Evolutionary conservation across 139 green algal genomes (phyloP).

Genomic region (Tetraselmis striata): DNA sequence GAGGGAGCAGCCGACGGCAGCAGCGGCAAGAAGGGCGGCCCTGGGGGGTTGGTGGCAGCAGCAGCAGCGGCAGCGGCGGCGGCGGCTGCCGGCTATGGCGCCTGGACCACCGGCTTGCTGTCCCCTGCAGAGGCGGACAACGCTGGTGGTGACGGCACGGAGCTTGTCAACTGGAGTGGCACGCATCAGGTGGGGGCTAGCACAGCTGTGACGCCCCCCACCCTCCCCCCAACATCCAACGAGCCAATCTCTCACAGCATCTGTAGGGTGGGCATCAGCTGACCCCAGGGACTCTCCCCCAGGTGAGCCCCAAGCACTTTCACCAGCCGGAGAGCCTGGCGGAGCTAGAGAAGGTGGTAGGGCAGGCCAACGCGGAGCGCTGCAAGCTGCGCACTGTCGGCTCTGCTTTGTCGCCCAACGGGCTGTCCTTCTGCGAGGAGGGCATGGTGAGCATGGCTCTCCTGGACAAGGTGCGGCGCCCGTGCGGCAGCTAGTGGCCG

Average conservation of each 20-base stretch:
- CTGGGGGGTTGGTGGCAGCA: too few relatives aligned
- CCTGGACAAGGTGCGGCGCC: slow-evolving; percentile 57
- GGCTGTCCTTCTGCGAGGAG: slow-evolving; percentile 65
- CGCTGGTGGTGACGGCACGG: background rate
- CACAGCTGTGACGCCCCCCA: too few relatives aligned
- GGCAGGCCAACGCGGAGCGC: slow-evolving; percentile 36
- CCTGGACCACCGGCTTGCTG: too few relatives aligned
- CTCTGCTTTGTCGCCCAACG: slow-evolving; percentile 84
- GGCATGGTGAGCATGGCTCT: slow-evolving; percentile 87
- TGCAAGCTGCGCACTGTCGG: slow-evolving; percentile 75
- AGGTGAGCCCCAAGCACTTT: slow-evolving; percentile 30
- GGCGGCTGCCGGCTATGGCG: too few relatives aligned
- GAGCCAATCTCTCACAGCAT: slow-evolving; percentile 16
- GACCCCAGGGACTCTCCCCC: background rate
- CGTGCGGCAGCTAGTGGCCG: too few relatives aligned
- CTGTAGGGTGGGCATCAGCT: background rate
- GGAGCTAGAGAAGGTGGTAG: slow-evolving; percentile 77
- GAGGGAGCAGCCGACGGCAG: too few relatives aligned
- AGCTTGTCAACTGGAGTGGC: slow-evolving; percentile 86
- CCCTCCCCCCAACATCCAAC: too few relatives aligned
- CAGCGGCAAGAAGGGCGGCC: too few relatives aligned
- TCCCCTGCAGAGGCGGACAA: too few relatives aligned
- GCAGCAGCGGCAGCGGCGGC: too few relatives aligned
- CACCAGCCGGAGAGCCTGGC: slow-evolving; percentile 75
- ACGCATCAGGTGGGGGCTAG: slow-evolving; percentile 66